Percentiles rank a stretch among this genome's conserved stretches.
These are phyloP conservation scores for Nakaseomyces uthaithaninus DNA, from an alignment of 1,139 yeast genomes.

Conservation along the genomic window DNA sequence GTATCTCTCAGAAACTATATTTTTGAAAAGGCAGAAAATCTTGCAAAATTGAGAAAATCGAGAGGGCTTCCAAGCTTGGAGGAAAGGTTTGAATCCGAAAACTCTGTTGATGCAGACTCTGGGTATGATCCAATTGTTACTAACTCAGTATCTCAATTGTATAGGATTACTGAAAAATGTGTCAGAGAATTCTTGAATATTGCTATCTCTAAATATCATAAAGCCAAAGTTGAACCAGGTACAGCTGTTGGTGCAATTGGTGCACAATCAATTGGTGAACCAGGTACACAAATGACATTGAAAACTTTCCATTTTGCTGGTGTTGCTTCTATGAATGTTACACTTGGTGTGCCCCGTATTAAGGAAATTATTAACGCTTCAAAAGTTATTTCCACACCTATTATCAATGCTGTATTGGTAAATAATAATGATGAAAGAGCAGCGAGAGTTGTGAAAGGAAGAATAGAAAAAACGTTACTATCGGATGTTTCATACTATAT, in stretches of 20 bases:
- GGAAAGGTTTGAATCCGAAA: slow-evolving; percentile 35
- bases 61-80: slow-evolving; percentile 42
- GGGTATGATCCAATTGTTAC: slow-evolving; percentile 42
- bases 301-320: slow-evolving; percentile 99
- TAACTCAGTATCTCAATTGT: slow-evolving; percentile 60
- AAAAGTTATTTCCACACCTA: slow-evolving; percentile 90
- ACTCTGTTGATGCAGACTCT: slow-evolving; percentile 35
- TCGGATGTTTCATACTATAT: slow-evolving; percentile 82
- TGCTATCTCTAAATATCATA: slow-evolving; percentile 73
- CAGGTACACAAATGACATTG: slow-evolving; percentile 98
- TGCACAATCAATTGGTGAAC: slow-evolving; percentile 98
- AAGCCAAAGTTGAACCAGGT: slow-evolving; percentile 96
- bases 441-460: slow-evolving; percentile 96
- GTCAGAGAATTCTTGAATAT: slow-evolving; percentile 64
- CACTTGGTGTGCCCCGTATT: slow-evolving; percentile 98
- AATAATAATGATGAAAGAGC: slow-evolving; percentile 94
- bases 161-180: slow-evolving; percentile 56
- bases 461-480: slow-evolving; percentile 85
- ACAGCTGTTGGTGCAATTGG: slow-evolving; percentile 99
- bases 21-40: slow-evolving; percentile 44
- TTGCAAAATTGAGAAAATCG: slow-evolving; percentile 51
- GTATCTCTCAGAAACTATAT: slow-evolving; percentile 62
- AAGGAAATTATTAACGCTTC: slow-evolving; percentile 98
- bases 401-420: slow-evolving; percentile 87
- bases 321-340: slow-evolving; percentile 98